These are phyloP conservation scores for Alternaria gaisen DNA, from an alignment of 2,329 filamentous ascomycete species.

Conservation along the genomic window DNA sequence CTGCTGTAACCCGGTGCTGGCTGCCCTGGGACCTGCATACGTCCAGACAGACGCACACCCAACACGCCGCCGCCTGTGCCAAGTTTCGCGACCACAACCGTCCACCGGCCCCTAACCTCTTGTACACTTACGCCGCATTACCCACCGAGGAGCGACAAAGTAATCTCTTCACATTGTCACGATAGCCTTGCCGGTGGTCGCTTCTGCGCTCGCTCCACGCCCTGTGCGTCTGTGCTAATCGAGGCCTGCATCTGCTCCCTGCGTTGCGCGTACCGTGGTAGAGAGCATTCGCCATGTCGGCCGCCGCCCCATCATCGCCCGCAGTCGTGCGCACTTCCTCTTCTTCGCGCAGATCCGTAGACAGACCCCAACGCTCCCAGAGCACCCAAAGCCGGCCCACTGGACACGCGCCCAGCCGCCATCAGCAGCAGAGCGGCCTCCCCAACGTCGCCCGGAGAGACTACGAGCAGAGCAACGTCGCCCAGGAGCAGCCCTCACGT, in stretches of 20 bases:
- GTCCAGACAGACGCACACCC: slow-evolving; percentile 12
- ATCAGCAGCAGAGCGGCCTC: slow-evolving; percentile 57
- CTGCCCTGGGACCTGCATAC: slow-evolving; percentile 20
- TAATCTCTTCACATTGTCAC: slow-evolving; percentile 20
- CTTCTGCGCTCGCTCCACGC: slow-evolving; percentile 24
- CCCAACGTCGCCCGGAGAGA: slow-evolving; percentile 70
- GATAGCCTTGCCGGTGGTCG: slow-evolving; percentile 23
- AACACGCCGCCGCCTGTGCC: slow-evolving; percentile 14
- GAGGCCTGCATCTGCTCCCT: slow-evolving; percentile 36
- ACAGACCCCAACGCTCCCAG: slow-evolving; percentile 49
- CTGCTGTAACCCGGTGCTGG: slow-evolving; percentile 20
- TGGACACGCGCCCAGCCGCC: slow-evolving; percentile 41
- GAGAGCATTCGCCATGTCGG: slow-evolving; percentile 45
- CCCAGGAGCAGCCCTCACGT: slow-evolving; percentile 63
- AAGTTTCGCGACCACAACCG: slow-evolving; percentile 20
- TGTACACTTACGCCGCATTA: slow-evolving; percentile 13
- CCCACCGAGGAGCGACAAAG: slow-evolving; percentile 7
- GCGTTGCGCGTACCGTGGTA: slow-evolving; percentile 23
- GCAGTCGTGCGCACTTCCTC: slow-evolving; percentile 51
- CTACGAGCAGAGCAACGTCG: slow-evolving; percentile 75
- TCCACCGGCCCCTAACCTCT: slow-evolving; percentile 27
- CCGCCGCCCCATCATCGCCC: slow-evolving; percentile 54
- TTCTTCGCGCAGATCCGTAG: slow-evolving; percentile 40
- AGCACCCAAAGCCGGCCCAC: slow-evolving; percentile 46
- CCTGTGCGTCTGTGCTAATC: slow-evolving; percentile 26